Base-by-base conservation (phyloP, 805 yeast genomes). In the Wickerhamiella australiensis region DNA sequence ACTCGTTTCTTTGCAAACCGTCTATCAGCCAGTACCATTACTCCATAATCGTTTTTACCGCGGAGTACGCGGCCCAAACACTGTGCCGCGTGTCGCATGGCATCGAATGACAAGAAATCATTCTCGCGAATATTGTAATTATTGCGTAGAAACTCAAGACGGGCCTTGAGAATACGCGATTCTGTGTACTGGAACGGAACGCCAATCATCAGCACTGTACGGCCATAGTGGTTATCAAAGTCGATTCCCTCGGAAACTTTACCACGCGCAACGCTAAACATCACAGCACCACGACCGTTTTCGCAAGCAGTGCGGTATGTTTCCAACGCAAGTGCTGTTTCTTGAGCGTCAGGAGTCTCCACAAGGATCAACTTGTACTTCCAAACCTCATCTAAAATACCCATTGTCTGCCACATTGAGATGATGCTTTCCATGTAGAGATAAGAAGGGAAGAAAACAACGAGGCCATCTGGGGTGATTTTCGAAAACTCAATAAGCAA, bases 41-140 rank as follows among this genome's bases (percentile, higher is more conserved):
- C 83, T 54, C 99, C 99, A 65, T 92, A 92, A 69, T 92, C 99
- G 62, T 92, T 96, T 64, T 92, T 92, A 56, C 99, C 99, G 69
- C 99, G 78, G 54, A 92, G 69, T 49, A 92, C 98, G 62, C 99
- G 79, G 9, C 99, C 99, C 60, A 92, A 68, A 67, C 99, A 92
- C 65, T 92, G 99, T 0, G 99, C 97, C 3, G 97, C 99, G 68
- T 92, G 99, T 62, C 99, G 78, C 98, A 92, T 92, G 12, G 99
- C 99, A 67, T 92, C 99, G 72, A 92, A 92, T 9, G 97, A 88
- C 35, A 92, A 64, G 62, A 92, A 92, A 60, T 92, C 98, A 61
- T 85, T 87, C 60, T 92, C 98, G 55, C 86, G 75, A 50, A 92
- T 90, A 59, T 87, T 94, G 63, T 78, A 90, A 59, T 87, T 88